Conservation (phyloP, 2,329 filamentous ascomycete genomes). For the Botrytis sinoallii region DNA sequence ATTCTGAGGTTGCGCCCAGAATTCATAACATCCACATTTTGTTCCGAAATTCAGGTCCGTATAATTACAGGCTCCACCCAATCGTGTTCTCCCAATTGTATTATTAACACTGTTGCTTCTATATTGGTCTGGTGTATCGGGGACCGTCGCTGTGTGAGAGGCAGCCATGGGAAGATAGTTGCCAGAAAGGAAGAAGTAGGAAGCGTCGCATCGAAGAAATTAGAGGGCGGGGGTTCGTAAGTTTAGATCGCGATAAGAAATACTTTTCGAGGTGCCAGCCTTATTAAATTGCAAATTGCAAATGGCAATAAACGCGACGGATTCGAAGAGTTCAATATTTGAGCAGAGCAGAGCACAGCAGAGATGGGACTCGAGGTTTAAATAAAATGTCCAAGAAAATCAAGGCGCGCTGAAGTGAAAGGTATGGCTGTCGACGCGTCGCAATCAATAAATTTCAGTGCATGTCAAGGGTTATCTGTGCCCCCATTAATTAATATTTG, state of each 20-base stretch:
- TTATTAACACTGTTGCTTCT: constrained; percentile 28
- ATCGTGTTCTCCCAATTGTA: constrained; percentile 33
- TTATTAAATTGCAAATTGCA: background rate
- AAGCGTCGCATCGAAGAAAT: constrained; percentile 30
- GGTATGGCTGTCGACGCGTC: constrained; percentile 27
- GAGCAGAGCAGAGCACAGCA: background rate
- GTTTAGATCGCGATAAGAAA: background rate
- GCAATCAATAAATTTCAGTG: constrained; percentile 23
- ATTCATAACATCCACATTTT: constrained; percentile 51
- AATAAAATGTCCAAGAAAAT: constrained; percentile 4
- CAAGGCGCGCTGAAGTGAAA: constrained; percentile 22
- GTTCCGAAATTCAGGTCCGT: constrained; percentile 46
- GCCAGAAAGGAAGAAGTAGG: constrained; percentile 18
- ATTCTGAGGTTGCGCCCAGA: constrained; percentile 45
- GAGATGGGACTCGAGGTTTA: background rate
- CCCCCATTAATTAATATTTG: background rate
- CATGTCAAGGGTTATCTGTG: constrained; percentile 11
- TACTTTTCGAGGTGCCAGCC: background rate
- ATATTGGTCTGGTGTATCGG: constrained; percentile 35
- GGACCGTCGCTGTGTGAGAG: constrained; percentile 23
- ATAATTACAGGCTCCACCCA: constrained; percentile 52
- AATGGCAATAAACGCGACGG: background rate
- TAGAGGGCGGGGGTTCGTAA: background rate
- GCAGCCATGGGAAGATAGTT: constrained; percentile 34
- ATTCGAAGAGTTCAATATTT: background rate